These are phyloP conservation scores for Ceratobasidium sp. DNA, from an alignment of 1,284 basidiomycete genomes.

Conservation along the genomic window DNA sequence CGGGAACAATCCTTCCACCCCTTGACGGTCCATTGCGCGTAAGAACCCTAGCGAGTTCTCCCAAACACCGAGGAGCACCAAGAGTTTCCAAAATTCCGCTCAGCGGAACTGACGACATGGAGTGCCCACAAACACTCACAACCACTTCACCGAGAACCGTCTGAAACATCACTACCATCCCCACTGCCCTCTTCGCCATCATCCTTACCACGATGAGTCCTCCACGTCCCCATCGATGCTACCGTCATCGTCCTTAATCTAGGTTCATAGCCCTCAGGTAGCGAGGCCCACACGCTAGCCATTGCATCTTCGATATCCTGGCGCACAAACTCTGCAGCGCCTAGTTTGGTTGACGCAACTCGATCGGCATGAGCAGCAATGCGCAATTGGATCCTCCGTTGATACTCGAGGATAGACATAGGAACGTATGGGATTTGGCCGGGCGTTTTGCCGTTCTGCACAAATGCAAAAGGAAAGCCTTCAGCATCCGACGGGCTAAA, in stretches of 20 bases:
- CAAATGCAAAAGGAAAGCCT: background rate
- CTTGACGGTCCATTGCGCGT: too few relatives aligned
- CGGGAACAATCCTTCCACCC: too few relatives aligned
- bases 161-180: too few relatives aligned
- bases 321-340: background rate
- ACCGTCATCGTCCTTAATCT: background rate
- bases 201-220: too few relatives aligned
- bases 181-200: too few relatives aligned
- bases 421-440: background rate
- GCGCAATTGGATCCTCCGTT: background rate
- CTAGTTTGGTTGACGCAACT: background rate
- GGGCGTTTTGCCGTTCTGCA: background rate
- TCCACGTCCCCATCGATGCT: too few relatives aligned
- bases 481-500: background rate
- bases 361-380: conserved; percentile 1
- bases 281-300: background rate
- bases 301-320: background rate
- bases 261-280: background rate
- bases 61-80: background rate
- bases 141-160: background rate
- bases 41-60: too few relatives aligned
- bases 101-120: background rate
- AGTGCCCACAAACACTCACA: background rate
- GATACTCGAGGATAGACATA: background rate
- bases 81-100: background rate